Evolutionary conservation across 1,139 yeast genomes (phyloP).

Genomic region (Arxiozyma bovina): DNA sequence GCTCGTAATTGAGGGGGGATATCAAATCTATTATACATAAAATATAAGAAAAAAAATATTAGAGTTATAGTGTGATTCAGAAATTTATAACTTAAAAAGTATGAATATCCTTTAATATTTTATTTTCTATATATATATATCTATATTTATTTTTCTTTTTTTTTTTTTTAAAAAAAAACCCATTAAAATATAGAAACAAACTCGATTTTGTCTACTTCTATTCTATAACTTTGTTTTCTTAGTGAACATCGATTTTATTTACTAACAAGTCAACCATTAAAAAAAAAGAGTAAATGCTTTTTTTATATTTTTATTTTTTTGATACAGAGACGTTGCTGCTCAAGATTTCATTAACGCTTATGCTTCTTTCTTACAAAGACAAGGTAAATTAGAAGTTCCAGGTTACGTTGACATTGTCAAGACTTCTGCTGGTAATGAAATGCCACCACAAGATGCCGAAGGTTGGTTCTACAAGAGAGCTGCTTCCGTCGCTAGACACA

Average conservation of each 20-base stretch:
- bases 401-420: constrained; percentile 99
- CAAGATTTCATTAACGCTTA: constrained; percentile 99
- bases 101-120: background rate
- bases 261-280: constrained; percentile 15
- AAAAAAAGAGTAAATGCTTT: background rate
- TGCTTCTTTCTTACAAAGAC: constrained; percentile 99
- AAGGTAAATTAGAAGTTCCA: constrained; percentile 99
- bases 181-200: background rate
- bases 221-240: background rate
- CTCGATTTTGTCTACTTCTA: background rate
- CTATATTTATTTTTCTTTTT: background rate
- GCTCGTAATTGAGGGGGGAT: constrained; percentile 4
- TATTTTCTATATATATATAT: no score
- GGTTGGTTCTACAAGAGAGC: constrained; percentile 99
- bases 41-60: background rate
- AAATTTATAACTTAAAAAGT: background rate
- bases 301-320: constrained; percentile 14
- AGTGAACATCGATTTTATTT: constrained; percentile 4
- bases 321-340: constrained; percentile 96
- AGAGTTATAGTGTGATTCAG: constrained; percentile 1
- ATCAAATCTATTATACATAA: background rate
- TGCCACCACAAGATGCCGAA: constrained; percentile 99
- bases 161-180: background rate
- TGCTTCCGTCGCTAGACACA: constrained; percentile 99
- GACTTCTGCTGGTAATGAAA: constrained; percentile 98